These are phyloP conservation scores for Arabidopsis arenosa DNA, from an alignment of 345 rosid species.

Conservation along the genomic window DNA sequence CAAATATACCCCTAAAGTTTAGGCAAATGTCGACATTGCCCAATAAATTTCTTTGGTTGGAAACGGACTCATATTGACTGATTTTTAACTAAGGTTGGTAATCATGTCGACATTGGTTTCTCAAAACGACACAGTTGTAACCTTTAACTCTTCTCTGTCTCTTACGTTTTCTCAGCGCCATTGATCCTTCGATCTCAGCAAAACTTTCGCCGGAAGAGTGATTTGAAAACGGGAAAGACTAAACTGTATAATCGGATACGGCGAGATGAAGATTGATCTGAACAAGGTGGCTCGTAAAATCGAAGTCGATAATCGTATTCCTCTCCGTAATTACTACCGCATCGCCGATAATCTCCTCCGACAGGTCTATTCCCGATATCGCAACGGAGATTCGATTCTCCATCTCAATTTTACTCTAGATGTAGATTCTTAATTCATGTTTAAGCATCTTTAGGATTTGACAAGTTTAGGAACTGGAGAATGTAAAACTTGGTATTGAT, in stretches of 20 bases:
- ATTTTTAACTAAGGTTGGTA: not conserved
- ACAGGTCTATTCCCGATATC: conserved; percentile 56
- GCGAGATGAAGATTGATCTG: conserved; percentile 74
- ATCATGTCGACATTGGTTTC: conserved; percentile 43
- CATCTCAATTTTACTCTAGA: not conserved
- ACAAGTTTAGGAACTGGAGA: conserved; percentile 19
- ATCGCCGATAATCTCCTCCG: conserved; percentile 93
- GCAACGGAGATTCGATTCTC: conserved; percentile 14
- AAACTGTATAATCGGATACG: not conserved
- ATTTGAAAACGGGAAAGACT: conserved; percentile 6
- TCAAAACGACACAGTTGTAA: conserved; percentile 41
- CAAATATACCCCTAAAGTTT: not conserved
- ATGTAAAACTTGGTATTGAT: conserved; percentile 1
- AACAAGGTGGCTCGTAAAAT: conserved; percentile 61
- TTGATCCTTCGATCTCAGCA: conserved; percentile 22
- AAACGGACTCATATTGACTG: not conserved
- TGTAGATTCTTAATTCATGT: not conserved
- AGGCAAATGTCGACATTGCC: too few species aligned
- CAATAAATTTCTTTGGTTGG: too few species aligned
- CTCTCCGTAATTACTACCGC: conserved; percentile 78
- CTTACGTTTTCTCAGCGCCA: conserved; percentile 31
- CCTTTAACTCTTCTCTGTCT: conserved; percentile 28
- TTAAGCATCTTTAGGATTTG: conserved; percentile 1
- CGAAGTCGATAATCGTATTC: conserved; percentile 83
- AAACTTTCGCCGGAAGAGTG: conserved; percentile 25